Base-by-base conservation (phyloP, 805 yeast species). In the Candida xiaguanensis region DNA sequence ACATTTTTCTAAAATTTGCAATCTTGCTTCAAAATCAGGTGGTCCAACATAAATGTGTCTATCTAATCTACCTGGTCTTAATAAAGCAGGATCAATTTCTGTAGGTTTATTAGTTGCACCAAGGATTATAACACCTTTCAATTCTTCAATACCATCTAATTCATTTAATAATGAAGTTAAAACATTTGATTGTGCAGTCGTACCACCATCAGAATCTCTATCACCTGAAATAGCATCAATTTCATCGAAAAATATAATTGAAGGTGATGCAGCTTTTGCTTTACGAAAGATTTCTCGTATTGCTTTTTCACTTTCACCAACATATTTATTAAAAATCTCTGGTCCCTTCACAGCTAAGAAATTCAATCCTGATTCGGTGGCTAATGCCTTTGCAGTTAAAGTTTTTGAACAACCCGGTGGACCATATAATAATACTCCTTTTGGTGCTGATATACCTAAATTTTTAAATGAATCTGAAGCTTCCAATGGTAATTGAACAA, bases 351-450 rank as follows among this genome's bases (percentile, higher is more conserved):
- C 96, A 0, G 98, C 96, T 38, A 91, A 60, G 59, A 91, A 91
- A 52, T 91, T 91, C 36, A 91, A 74, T 0, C 97, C 97, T 1
- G 96, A 84, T 61, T 91, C 99, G 0, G 96, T 85, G 0, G 98
- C 98, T 22, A 91, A 65, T 0, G 97, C 97, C 55, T 91, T 91
- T 2, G 97, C 98, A 0, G 95, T 87, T 45, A 91, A 63, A 0
- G 99, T 91, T 53, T 91, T 91, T 8, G 97, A 90, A 65, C 98
- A 91, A 12, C 99, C 99, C 0, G 99, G 98, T 1, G 99, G 99
- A 0, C 99, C 99, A 59, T 93, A 93, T 15, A 93, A 67, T 34
- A 93, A 61, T 1, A 93, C 84, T 26, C 99, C 99, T 49, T 87
- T 85, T 3, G 99, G 99, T 0, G 98, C 89, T 31, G 77, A 69